Percentiles rank a stretch among this genome's conserved stretches.
These are phyloP conservation scores for Phialophora verrucosa DNA, from an alignment of 2,329 filamentous ascomycete genomes.

Conservation along the genomic window DNA sequence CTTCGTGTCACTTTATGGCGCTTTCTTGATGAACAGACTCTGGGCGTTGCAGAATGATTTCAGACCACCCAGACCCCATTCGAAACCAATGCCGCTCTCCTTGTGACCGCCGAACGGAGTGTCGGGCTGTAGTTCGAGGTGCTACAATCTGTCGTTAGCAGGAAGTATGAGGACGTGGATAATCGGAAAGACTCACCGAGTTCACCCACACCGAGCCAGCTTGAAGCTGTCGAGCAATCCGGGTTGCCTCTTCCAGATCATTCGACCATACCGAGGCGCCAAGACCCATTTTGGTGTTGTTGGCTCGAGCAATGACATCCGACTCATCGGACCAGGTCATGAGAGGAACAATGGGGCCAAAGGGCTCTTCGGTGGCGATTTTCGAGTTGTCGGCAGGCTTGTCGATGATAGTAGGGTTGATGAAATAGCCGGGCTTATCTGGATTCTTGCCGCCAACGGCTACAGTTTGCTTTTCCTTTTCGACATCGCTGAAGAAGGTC, in stretches of 20 bases:
- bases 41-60: conserved; percentile 39
- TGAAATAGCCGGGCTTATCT: conserved; percentile 56
- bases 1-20: background rate
- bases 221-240: conserved; percentile 61
- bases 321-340: conserved; percentile 66
- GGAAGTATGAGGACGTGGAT: background rate
- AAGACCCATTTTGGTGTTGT: conserved; percentile 59
- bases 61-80: conserved; percentile 41
- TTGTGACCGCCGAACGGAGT: conserved; percentile 42
- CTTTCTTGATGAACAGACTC: conserved; percentile 38
- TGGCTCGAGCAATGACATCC: conserved; percentile 64
- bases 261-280: conserved; percentile 64
- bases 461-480: conserved; percentile 61
- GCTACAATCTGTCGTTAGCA: conserved; percentile 6
- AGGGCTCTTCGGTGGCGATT: conserved; percentile 66
- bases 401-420: conserved; percentile 65
- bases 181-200: conserved; percentile 1
- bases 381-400: conserved; percentile 62
- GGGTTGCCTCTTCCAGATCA: conserved; percentile 57
- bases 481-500: conserved; percentile 62
- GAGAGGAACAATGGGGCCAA: conserved; percentile 69
- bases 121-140: conserved; percentile 37
- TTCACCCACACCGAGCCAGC: conserved; percentile 69
- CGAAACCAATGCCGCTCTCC: conserved; percentile 43
- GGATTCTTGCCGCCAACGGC: conserved; percentile 56